Base-by-base conservation (phyloP, 352 stramenopile genomes). In the Pythium vanterpoolii region DNA sequence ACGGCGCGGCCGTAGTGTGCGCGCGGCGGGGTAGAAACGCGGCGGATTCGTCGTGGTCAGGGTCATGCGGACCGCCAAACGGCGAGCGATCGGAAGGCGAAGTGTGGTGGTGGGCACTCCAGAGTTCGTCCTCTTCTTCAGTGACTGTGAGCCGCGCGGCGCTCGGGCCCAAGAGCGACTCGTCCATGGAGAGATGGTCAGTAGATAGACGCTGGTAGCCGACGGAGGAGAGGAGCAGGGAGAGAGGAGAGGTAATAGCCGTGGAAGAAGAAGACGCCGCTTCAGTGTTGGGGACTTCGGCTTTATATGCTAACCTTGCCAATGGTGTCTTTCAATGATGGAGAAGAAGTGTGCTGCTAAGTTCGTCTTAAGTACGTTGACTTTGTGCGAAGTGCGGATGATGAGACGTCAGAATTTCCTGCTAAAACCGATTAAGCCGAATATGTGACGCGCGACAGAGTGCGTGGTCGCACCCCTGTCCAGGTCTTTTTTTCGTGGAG, bases 91-190 rank as follows among this genome's bases (percentile, higher is more conserved):
- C 76, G 50, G 87, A 82, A 36, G 48, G 10, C 39, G 39, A n/a
- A n/a, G n/a, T n/a, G n/a, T n/a, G 6, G 21, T 19, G 39, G 51
- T 88, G 79, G 65, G 86, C 83, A 47, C 88, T 86, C 83, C 83
- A 93, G 38, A 93, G 75, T 60, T 87, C 72, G 69, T 93, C 83
- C 11, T 93, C 80, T 16, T 89, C 83, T 43, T 79, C 72, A 10
- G 83, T 76, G 24, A 64, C 68, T 51, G 49, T 21, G 28, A 66
- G 30, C 19, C 58, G 51, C 44, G 57, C 36, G 52, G 65, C 61
- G 30, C 68, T 65, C 7, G 57, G 58, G 14, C 64, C 59, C 7
- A 91, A 63, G 47, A 91, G 71, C 56, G 79, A 89, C 76, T 91
- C 74, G 47, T 91, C 64, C 82, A 91, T 91, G 18, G 49, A 43